phyloP scores from a whole-genome alignment of 2,329 filamentous ascomycete species.

The Verticillium alfalfae region DNA sequence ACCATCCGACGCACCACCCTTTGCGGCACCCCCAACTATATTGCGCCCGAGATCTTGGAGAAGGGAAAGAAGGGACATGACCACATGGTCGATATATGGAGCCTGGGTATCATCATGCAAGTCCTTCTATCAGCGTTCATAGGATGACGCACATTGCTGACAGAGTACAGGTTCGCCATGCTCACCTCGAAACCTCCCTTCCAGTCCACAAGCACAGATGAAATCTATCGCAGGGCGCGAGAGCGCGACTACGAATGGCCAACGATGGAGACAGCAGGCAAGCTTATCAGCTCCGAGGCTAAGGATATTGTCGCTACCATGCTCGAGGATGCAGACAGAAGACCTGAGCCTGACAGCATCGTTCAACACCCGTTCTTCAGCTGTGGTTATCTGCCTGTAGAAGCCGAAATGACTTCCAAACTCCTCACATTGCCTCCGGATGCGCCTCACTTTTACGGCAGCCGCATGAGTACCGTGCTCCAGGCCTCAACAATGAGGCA shows the following conservation, averaged over 20 bases:
- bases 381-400: slow-evolving; percentile 64
- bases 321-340: slow-evolving; percentile 67
- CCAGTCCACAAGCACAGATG: slow-evolving; percentile 82
- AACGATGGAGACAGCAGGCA: slow-evolving; percentile 56
- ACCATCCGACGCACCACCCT: slow-evolving; percentile 83
- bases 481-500: slow-evolving; percentile 43
- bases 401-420: slow-evolving; percentile 52
- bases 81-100: slow-evolving; percentile 98
- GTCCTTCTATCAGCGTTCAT: slow-evolving; percentile 17
- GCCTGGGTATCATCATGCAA: slow-evolving; percentile 91
- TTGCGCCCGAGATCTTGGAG: slow-evolving; percentile 92
- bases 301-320: slow-evolving; percentile 74
- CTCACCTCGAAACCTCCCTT: slow-evolving; percentile 95
- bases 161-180: slow-evolving; percentile 71
- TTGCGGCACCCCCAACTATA: slow-evolving; percentile 97
- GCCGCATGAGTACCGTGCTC: slow-evolving; percentile 37
- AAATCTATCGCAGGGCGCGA: slow-evolving; percentile 70
- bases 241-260: slow-evolving; percentile 79
- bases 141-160: slow-evolving; percentile 14
- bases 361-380: slow-evolving; percentile 77
- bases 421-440: slow-evolving; percentile 54
- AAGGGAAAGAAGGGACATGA: slow-evolving; percentile 93
- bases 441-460: slow-evolving; percentile 50
- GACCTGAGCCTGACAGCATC: slow-evolving; percentile 72
- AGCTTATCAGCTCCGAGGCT: slow-evolving; percentile 68